These are phyloP conservation scores for Cymbopogon flexuosus DNA, from an alignment of 202 grass and related monocot genomes.

Conservation along the genomic window DNA sequence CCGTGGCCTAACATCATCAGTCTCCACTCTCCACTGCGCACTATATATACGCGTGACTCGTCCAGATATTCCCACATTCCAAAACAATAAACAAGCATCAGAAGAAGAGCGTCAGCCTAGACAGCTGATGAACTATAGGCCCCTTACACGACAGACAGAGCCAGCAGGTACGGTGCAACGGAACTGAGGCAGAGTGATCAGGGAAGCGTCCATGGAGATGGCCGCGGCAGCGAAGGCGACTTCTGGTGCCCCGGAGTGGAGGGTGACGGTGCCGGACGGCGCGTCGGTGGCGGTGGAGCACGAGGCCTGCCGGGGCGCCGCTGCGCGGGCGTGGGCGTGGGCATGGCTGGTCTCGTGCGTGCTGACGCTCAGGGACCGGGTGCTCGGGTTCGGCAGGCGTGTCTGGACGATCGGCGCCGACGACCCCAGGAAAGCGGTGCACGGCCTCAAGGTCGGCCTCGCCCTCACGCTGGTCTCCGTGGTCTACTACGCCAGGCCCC, in stretches of 20 bases:
- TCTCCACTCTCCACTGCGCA: neutral
- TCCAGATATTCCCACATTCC: neutral
- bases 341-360: neutral
- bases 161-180: neutral
- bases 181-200: neutral
- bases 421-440: slow-evolving; percentile 53
- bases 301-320: neutral
- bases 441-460: slow-evolving; percentile 53
- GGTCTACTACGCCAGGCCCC: slow-evolving; percentile 53
- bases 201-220: neutral
- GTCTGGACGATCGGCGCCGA: slow-evolving; percentile 52
- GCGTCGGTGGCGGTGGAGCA: slow-evolving; percentile 12
- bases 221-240: neutral
- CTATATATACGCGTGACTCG: neutral
- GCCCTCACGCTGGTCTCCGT: slow-evolving; percentile 53
- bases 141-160: neutral
- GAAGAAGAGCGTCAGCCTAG: neutral
- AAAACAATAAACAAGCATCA: neutral
- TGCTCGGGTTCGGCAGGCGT: neutral
- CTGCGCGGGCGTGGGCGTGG: slow-evolving; percentile 18
- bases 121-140: neutral
- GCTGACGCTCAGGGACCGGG: neutral
- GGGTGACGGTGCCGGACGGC: slow-evolving; percentile 43
- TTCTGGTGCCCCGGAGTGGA: slow-evolving; percentile 33
- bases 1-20: neutral